Base-by-base conservation (phyloP, 1,139 yeast genomes). In the Kazachstania sp. region DNA sequence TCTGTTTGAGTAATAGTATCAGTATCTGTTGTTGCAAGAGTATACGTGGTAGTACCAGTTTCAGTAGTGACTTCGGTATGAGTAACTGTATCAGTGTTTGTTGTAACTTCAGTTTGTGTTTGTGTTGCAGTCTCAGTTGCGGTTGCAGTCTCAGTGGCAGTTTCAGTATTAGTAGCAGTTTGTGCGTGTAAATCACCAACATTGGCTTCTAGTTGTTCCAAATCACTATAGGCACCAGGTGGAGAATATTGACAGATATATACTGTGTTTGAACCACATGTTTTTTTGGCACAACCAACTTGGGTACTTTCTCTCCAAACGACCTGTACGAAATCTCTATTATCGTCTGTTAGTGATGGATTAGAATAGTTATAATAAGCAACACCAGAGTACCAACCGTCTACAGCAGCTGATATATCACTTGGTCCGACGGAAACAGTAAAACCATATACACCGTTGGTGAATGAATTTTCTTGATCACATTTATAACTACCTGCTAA, bases 31-130 rank as follows among this genome's bases (percentile, higher is more conserved):
- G 34, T 31, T n/a, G 34, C 34, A 4, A n/a, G n/a, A 12, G 15
- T 31, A 13, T n/a, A 3, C 11, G 34, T 31, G 15, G 3, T 15
- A 31, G 41, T 38, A 6, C 23, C 32, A 20, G 41, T 38, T 3
- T 38, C 41, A n/a, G 41, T 38, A 26, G 41, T 38, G 18, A 38
- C 41, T 16, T 38, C 18, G n/a, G 41, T 38, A 38, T 38, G 32
- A 5, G 41, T 38, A 9, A 38, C 31, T 3, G 41, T 38, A 12
- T 26, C 41, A 3, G 41, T 38, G 11, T 38, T 32, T 12, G 41
- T 38, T 12, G 41, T 38, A n/a, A 38, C 20, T 13, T 38, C 32
- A 8, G 41, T 38, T 16, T 38, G 41, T 15, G 36, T 32, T 32
- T 32, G 36, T 4, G 28, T 38, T 9, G 16, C 41, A 13, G 41